These are phyloP conservation scores for Komagataella populi DNA, from an alignment of 805 yeast species.

Conservation along the genomic window DNA sequence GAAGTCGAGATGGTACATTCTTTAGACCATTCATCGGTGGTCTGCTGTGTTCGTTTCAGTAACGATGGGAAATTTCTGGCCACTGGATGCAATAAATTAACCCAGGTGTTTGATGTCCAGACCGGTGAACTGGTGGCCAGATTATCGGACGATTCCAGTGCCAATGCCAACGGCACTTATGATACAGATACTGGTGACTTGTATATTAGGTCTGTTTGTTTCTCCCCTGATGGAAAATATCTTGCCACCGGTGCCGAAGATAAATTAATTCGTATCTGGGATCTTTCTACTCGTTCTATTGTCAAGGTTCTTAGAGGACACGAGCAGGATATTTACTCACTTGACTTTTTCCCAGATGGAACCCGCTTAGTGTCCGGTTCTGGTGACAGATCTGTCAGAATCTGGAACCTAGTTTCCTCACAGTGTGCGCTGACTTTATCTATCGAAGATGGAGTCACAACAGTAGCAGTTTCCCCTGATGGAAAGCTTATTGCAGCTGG, in stretches of 20 bases:
- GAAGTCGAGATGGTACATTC: slow-evolving; percentile 87
- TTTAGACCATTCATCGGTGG: slow-evolving; percentile 86
- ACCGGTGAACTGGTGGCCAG: slow-evolving; percentile 84
- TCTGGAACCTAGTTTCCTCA: slow-evolving; percentile 89
- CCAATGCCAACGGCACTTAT: slow-evolving; percentile 24
- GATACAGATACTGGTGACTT: slow-evolving; percentile 68
- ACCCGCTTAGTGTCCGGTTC: slow-evolving; percentile 87
- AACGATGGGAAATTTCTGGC: slow-evolving; percentile 87
- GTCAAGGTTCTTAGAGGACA: slow-evolving; percentile 84
- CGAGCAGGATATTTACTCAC: slow-evolving; percentile 93
- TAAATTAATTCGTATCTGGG: slow-evolving; percentile 91
- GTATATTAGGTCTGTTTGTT: slow-evolving; percentile 90
- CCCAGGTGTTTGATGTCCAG: slow-evolving; percentile 86
- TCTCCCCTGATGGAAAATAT: slow-evolving; percentile 88
- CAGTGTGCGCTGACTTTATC: slow-evolving; percentile 80
- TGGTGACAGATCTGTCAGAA: slow-evolving; percentile 91
- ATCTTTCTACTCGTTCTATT: slow-evolving; percentile 70
- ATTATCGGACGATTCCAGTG: slow-evolving; percentile 64
- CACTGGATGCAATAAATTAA: slow-evolving; percentile 92
- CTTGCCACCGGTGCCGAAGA: slow-evolving; percentile 93
- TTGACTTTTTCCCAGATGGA: slow-evolving; percentile 92
- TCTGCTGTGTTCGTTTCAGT: slow-evolving; percentile 90
- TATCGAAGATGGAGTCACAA: slow-evolving; percentile 96
- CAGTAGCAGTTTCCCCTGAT: slow-evolving; percentile 94
- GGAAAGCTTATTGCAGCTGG: slow-evolving; percentile 94